Evolutionary conservation across 2,329 filamentous ascomycete species (phyloP).

Genomic region (Ceratocystis colombiana): DNA sequence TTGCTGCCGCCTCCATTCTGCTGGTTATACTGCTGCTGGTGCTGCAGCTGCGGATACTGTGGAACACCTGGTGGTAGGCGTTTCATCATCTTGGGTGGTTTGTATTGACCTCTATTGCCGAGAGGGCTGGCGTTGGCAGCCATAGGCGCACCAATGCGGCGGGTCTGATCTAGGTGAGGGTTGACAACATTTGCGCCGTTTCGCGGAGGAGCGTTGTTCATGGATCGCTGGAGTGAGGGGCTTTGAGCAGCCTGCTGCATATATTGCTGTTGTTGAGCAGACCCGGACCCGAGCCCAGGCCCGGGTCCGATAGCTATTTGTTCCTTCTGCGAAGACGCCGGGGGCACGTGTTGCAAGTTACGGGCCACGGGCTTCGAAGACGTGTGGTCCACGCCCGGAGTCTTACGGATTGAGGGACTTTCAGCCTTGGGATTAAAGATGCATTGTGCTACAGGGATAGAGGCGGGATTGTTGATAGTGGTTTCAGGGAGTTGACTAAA

Average conservation of each 20-base stretch:
- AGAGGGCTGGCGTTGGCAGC: conserved; percentile 42
- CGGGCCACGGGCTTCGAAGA: conserved; percentile 62
- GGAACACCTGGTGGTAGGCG: conserved; percentile 34
- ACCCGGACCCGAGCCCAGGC: conserved; percentile 28
- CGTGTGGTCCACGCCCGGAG: conserved; percentile 73
- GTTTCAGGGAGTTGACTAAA: conserved; percentile 46
- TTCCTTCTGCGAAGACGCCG: conserved; percentile 30
- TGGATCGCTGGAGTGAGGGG: conserved; percentile 19
- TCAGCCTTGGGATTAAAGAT: conserved; percentile 65
- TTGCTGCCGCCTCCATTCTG: background rate
- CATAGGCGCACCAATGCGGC: conserved; percentile 49
- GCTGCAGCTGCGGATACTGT: conserved; percentile 29
- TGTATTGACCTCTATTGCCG: conserved; percentile 49
- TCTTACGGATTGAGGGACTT: conserved; percentile 79
- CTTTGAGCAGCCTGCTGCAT: conserved; percentile 23
- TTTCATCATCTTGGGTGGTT: conserved; percentile 48
- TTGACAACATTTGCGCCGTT: conserved; percentile 40
- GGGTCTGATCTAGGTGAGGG: conserved; percentile 43
- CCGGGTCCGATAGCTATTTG: background rate
- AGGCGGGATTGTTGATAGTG: conserved; percentile 35
- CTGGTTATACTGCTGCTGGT: conserved; percentile 26
- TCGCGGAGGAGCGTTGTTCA: conserved; percentile 29
- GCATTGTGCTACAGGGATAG: conserved; percentile 39
- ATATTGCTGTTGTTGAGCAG: conserved; percentile 27
- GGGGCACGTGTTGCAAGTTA: conserved; percentile 44